Percentiles rank a stretch among this genome's conserved stretches.
phyloP scores from a whole-genome alignment of 805 yeast species.

The Spathaspora gorwiae region DNA sequence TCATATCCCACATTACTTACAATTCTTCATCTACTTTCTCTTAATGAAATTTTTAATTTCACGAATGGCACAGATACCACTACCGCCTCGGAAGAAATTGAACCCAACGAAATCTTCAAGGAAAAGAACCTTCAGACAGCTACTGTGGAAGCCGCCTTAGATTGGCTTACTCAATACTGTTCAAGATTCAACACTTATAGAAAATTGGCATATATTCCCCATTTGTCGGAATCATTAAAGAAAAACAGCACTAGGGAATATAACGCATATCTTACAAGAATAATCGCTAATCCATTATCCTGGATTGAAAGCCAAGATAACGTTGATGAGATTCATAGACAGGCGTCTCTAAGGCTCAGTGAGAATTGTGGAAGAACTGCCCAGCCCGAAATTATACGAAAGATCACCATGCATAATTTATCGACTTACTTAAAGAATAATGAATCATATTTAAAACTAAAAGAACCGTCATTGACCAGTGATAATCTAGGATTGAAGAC shows the following conservation, averaged over 20 bases:
- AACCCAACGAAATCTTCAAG: slow-evolving; percentile 19
- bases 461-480: slow-evolving; percentile 81
- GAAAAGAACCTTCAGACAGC: slow-evolving; percentile 27
- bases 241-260: slow-evolving; percentile 29
- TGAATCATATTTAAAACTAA: slow-evolving; percentile 31
- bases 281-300: slow-evolving; percentile 44
- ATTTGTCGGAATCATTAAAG: slow-evolving; percentile 23
- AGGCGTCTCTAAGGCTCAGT: slow-evolving; percentile 63
- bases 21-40: slow-evolving; percentile 46
- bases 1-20: slow-evolving; percentile 42
- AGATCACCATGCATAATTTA: slow-evolving; percentile 45
- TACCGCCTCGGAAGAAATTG: slow-evolving; percentile 4
- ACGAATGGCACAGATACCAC: neutral
- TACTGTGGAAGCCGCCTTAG: slow-evolving; percentile 22
- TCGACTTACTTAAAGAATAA: slow-evolving; percentile 14
- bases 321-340: slow-evolving; percentile 41
- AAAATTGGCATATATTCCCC: slow-evolving; percentile 22
- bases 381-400: slow-evolving; percentile 63
- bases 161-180: slow-evolving; percentile 43
- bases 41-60: slow-evolving; percentile 51
- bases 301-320: slow-evolving; percentile 39
- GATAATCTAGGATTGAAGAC: slow-evolving; percentile 91
- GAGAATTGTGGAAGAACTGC: slow-evolving; percentile 86
- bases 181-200: slow-evolving; percentile 22
- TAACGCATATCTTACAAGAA: slow-evolving; percentile 45